Evolutionary conservation across 169 alveolate species (phyloP), one percentile per base, ranked within the genome.

Genomic region (Cyclospora cayetanensis): DNA sequence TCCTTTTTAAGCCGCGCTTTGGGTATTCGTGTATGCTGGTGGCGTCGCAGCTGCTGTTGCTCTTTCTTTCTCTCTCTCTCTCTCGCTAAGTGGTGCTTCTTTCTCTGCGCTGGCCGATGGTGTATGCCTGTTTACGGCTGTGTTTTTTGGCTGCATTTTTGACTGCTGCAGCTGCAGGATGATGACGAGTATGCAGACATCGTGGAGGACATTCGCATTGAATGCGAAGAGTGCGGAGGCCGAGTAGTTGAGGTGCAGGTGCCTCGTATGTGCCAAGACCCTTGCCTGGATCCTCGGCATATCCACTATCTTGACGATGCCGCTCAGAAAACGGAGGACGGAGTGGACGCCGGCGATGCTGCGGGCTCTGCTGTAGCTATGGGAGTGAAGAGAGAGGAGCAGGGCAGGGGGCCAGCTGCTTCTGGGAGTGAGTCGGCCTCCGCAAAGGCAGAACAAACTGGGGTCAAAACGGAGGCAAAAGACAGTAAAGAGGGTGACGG

Each of bases 101-200:
- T 31, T 70, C 0, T 31, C 34, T 34, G 25, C 5, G 39, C 4
- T 2, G n/a, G 27, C 27, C 39, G n/a, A 25, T 2, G 18, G 18
- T 37, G 18, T 72, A 72, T 72, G 1, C 1, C 7, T 72, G 39
- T 72, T 1, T 37, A 29, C 31, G 42, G 9, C 4, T 37, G 22
- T 18, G 15, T 39, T 1, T 65, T 25, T 22, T n/a, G 53, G 3
- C 29, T 66, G 31, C 43, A 27, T 20, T 27, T 65, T 27, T 35
- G 79, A 2, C 52, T 60, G 29, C 0, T 72, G 4, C 87, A 92
- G 95, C 96, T 97, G n/a, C 91, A 94, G 22, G 98, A 96, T 77
- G 97, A 96, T 79, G 95, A 86, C 25, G 98, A 97, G 88, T 97
- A 97, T 90, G 94, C 95, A 65, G 98, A 97, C 74, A 96, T 97